Evolutionary conservation across 2,329 filamentous ascomycete species (phyloP).

Genomic region (Nemania bipapillata): DNA sequence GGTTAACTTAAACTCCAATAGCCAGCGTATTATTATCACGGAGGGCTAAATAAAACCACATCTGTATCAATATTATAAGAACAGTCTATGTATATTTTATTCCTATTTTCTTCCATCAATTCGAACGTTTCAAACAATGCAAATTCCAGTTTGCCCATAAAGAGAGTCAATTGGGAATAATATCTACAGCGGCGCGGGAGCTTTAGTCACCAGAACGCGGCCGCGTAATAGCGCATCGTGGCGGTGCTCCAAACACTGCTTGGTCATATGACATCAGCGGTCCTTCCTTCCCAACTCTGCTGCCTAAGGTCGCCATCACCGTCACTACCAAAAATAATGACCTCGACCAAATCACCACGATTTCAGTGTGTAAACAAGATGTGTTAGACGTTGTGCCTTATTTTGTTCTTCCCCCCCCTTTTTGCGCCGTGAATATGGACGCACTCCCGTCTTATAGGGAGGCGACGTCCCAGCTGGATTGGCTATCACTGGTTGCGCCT

Average conservation of each 20-base stretch:
- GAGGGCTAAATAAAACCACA: no score
- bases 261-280: conserved; percentile 27
- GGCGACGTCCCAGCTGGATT: conserved; percentile 60
- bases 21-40: no score
- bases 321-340: background rate
- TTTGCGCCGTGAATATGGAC: conserved; percentile 47
- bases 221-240: conserved; percentile 5
- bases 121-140: no score
- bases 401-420: no score
- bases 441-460: conserved; percentile 65
- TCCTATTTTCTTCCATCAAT: no score
- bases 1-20: no score
- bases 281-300: background rate
- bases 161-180: no score
- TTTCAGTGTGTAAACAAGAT: background rate
- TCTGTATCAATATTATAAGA: no score
- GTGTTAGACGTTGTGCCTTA: background rate
- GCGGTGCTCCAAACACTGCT: conserved; percentile 19
- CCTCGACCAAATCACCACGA: background rate
- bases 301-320: background rate
- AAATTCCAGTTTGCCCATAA: no score
- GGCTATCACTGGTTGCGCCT: conserved; percentile 61
- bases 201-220: conserved; percentile 8
- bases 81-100: no score
- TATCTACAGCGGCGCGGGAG: no score